Percentiles rank a stretch among this genome's conserved stretches.
These are phyloP conservation scores for Aspergillus novofumigatus DNA, from an alignment of 2,329 filamentous ascomycete species.

Conservation along the genomic window DNA sequence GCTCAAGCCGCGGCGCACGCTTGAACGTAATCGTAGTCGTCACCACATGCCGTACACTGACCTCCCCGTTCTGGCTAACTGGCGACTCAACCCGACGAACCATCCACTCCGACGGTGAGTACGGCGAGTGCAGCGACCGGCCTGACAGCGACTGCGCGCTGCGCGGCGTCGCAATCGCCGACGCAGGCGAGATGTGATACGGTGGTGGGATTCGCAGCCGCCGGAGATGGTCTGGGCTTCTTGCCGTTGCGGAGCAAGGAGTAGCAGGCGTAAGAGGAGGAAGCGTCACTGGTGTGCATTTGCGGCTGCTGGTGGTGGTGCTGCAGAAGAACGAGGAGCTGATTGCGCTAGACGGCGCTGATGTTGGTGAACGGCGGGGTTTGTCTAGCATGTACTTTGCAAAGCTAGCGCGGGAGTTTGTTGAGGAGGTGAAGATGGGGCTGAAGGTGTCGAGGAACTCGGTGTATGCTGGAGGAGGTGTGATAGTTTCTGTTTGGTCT, in stretches of 20 bases:
- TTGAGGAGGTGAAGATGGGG: slow-evolving; percentile 65
- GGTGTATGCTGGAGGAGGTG: slow-evolving; percentile 80
- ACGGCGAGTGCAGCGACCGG: no score
- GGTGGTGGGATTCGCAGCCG: slow-evolving; percentile 74
- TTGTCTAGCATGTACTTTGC: slow-evolving; percentile 35
- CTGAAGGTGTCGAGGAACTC: slow-evolving; percentile 85
- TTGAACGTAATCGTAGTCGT: slow-evolving; percentile 90
- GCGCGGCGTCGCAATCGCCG: slow-evolving; percentile 59
- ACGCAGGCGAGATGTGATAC: slow-evolving; percentile 62
- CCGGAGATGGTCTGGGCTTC: slow-evolving; percentile 50
- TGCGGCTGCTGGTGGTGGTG: slow-evolving; percentile 35
- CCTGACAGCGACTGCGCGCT: slow-evolving; percentile 32
- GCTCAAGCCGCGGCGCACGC: slow-evolving; percentile 62
- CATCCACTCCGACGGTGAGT: slow-evolving; percentile 74
- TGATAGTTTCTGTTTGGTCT: slow-evolving; percentile 74
- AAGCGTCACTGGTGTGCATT: slow-evolving; percentile 33
- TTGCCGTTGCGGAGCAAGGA: slow-evolving; percentile 51
- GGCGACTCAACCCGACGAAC: slow-evolving; percentile 57
- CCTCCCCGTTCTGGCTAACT: slow-evolving; percentile 55
- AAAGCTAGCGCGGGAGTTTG: slow-evolving; percentile 54
- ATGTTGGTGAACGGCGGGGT: slow-evolving; percentile 29
- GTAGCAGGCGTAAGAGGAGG: slow-evolving; percentile 57
- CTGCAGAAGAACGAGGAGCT: slow-evolving; percentile 36
- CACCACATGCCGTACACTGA: slow-evolving; percentile 78
- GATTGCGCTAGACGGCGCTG: slow-evolving; percentile 34